phyloP scores from a whole-genome alignment of 2,329 filamentous ascomycete genomes.

The Moelleriella libera region DNA sequence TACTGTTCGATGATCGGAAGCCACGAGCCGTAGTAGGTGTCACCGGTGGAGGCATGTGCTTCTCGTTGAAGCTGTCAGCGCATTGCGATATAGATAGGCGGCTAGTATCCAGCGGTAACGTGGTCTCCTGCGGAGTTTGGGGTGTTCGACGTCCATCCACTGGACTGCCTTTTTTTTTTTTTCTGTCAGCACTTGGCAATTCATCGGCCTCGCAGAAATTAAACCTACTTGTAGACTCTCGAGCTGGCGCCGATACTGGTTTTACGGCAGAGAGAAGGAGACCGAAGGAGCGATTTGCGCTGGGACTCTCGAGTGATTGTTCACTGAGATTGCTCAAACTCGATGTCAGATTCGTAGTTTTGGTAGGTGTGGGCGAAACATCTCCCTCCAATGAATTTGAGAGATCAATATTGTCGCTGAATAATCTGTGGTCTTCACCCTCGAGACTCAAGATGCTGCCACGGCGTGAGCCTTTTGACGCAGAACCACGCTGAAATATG shows the following conservation, averaged over 20 bases:
- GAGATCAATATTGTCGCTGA: constrained; percentile 16
- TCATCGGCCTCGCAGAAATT: neutral
- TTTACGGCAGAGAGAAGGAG: constrained; percentile 27
- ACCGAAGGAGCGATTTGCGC: constrained; percentile 27
- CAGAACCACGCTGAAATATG: constrained; percentile 47
- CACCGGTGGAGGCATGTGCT: constrained; percentile 42
- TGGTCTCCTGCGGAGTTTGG: constrained; percentile 63
- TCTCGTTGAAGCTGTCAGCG: constrained; percentile 19
- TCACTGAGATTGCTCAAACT: constrained; percentile 24
- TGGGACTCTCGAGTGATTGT: constrained; percentile 30
- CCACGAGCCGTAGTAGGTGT: constrained; percentile 60
- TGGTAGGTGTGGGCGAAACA: constrained; percentile 88
- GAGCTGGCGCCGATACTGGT: constrained; percentile 10
- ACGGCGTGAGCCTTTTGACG: constrained; percentile 29
- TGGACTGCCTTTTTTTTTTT: constrained; percentile 38
- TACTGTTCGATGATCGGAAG: constrained; percentile 32
- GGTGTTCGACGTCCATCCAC: constrained; percentile 49
- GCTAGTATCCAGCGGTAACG: constrained; percentile 67
- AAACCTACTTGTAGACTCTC: constrained; percentile 32
- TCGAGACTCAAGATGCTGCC: constrained; percentile 72
- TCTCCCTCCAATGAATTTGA: constrained; percentile 33
- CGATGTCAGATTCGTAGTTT: constrained; percentile 36
- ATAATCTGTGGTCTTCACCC: constrained; percentile 52
- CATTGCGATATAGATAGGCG: constrained; percentile 66
- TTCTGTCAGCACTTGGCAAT: neutral